Evolutionary conservation across 2,329 filamentous ascomycete species (phyloP), one percentile per base, ranked within the genome.

Genomic region (Apiospora sp.): DNA sequence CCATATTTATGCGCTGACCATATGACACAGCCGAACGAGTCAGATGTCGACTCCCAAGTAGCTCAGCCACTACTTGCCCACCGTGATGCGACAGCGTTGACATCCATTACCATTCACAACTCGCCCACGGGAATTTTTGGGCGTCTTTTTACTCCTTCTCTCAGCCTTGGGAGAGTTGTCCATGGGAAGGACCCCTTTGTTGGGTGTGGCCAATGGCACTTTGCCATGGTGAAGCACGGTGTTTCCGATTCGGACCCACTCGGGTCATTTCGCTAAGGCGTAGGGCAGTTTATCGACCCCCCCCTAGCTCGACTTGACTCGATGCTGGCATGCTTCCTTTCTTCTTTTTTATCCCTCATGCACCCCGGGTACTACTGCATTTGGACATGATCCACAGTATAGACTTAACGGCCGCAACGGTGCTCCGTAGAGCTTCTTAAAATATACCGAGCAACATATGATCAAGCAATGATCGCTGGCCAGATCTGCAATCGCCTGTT

Each of bases 1-100:
- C 58, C 58, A 64, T 64, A 41, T 41, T 64, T 64, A 64, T 41
- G 58, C 58, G 22, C 13, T 37, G 58, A 12, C 22, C 16, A 22
- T 34, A 41, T 64, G 58, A 41, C 19, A 34, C 58, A 64, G 13
- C 34, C 58, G 22, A 64, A 41, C 58, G 58, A 64, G 58, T 64
- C 58, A 64, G 58, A 22, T 34, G 48, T 49, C 48, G 22, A 22
- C 16, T 19, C 30, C 30, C 34, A 10, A 19, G 37, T 41, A 41
- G 58, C 58, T 64, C 34, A 64, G 58, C 58, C 58, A 64, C 54
- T 22, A n/a, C 4, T n/a, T 22, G 19, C 10, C 58, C 30, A 41
- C 30, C 1, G 30, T n/a, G 10, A 41, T 34, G 34, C 58, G 34
- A 41, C 58, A 3, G 19, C 12, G 19, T 12, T 41, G 37, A 41